These are phyloP conservation scores for Cinnamomum micranthum DNA, from an alignment of 164 flowering plant species.

Conservation along the genomic window DNA sequence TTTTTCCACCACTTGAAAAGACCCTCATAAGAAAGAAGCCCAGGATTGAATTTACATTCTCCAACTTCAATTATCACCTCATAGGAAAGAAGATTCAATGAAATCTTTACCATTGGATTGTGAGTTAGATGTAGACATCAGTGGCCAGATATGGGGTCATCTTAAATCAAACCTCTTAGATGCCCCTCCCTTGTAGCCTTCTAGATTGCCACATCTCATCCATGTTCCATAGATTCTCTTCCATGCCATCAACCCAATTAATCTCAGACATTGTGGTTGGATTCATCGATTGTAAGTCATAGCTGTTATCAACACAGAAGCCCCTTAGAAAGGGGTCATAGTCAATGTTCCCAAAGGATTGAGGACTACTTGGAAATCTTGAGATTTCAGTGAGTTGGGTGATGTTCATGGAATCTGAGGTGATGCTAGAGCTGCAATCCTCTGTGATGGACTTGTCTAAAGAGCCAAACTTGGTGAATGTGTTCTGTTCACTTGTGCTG, in stretches of 20 bases:
- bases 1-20: not conserved
- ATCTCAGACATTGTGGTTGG: constrained; percentile 20
- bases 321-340: constrained; percentile 14
- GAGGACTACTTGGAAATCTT: constrained; percentile 24
- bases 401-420: constrained; percentile 23
- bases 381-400: constrained; percentile 26
- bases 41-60: not conserved
- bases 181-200: constrained; percentile 16
- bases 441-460: constrained; percentile 16
- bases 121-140: not conserved
- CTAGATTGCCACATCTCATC: constrained; percentile 47
- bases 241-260: constrained; percentile 36
- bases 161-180: not conserved
- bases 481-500: constrained; percentile 1
- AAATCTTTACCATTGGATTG: not conserved
- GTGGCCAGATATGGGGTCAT: not conserved
- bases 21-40: not conserved
- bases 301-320: constrained; percentile 19
- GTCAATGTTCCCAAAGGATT: constrained; percentile 2
- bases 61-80: constrained; percentile 1
- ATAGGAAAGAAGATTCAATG: constrained; percentile 1
- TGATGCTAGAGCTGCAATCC: constrained; percentile 20
- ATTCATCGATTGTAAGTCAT: constrained; percentile 12
- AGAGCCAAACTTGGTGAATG: not conserved
- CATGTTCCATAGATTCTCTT: constrained; percentile 40